Evolutionary conservation across 495 filamentous ascomycete genomes (phyloP).

Genomic region (Copromyces sp.): DNA sequence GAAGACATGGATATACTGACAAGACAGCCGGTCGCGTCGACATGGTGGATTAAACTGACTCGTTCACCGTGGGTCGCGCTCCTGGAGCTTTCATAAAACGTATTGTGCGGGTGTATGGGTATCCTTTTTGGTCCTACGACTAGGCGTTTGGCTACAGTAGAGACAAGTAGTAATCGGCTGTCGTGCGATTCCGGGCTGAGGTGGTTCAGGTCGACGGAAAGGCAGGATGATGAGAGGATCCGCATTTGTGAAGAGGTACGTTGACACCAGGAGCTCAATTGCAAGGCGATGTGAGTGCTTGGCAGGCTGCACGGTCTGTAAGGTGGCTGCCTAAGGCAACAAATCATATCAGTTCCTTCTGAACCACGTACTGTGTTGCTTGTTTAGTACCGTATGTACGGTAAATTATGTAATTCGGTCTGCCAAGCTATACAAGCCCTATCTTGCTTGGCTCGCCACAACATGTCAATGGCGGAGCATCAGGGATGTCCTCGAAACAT

Average conservation of each 20-base stretch:
- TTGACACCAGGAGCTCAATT: background rate
- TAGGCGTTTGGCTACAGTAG: background rate
- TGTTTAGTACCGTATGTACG: background rate
- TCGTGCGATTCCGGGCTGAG: background rate
- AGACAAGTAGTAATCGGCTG: background rate
- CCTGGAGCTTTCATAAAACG: background rate
- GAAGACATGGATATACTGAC: slow-evolving; percentile 21
- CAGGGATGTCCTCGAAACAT: background rate
- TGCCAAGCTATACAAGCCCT: background rate
- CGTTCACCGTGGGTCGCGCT: background rate
- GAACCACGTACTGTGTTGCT: background rate
- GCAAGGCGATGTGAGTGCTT: background rate
- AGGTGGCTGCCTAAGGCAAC: background rate
- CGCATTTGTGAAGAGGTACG: background rate
- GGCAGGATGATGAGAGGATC: background rate
- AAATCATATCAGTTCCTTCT: background rate
- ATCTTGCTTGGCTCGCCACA: background rate
- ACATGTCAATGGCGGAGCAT: background rate
- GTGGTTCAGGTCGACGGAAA: background rate
- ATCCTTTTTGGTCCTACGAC: background rate
- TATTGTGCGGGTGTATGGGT: background rate
- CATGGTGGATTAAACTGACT: slow-evolving; percentile 25
- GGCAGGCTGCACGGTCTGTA: background rate
- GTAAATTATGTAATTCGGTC: background rate
- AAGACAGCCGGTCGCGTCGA: slow-evolving; percentile 35